Base-by-base conservation (phyloP, 1,284 basidiomycete genomes). In the Sporisorium exsertum region DNA sequence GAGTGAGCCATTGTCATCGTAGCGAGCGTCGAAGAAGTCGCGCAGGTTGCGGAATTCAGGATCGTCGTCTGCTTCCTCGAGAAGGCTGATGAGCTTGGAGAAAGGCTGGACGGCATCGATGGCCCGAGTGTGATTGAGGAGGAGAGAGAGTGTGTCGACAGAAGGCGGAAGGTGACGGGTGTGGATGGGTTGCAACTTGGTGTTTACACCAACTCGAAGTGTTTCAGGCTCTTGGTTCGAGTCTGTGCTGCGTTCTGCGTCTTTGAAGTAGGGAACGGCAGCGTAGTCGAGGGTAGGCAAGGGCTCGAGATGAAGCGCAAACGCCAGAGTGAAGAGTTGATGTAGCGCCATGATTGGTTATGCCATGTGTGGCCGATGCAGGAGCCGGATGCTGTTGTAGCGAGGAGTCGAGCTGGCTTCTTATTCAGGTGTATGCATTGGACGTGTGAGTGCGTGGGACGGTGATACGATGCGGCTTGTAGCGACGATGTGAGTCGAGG, bases 1-100 rank as follows among this genome's bases (percentile, higher is more conserved):
- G n/a, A 75, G 50, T 16, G 46, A 55, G 20, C 71, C 72, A 5
- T 75, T 55, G 2, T 57, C 20, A 13, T 61, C 54, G 22, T 71
- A 74, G 5, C 82, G 75, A 15, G 82, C 72, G 50, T 84, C 81
- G 63, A 84, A 83, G 59, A 84, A 84, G 0, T 69, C 70, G 26
- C 81, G 74, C 49, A 84, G 59, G 8, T 69, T 72, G 10, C 72
- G 58, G 33, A 84, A 84, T 29, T 77, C 68, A 2, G 81, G 80
- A 32, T 81, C 76, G 5, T 72, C 64, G 57, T 84, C 82, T 1
- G 80, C 82, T 18, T 72, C 65, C 16, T 79, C 77, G 35, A 84
- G 80, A 12, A 83, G 49, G 10, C 43, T 26, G 42, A 84, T 60
- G 33, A 84, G 67, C 35, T 75, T 63, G 18, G 80, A 55, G 59